phyloP scores from a whole-genome alignment of 306 rosid species.

The Prunus salicina region DNA sequence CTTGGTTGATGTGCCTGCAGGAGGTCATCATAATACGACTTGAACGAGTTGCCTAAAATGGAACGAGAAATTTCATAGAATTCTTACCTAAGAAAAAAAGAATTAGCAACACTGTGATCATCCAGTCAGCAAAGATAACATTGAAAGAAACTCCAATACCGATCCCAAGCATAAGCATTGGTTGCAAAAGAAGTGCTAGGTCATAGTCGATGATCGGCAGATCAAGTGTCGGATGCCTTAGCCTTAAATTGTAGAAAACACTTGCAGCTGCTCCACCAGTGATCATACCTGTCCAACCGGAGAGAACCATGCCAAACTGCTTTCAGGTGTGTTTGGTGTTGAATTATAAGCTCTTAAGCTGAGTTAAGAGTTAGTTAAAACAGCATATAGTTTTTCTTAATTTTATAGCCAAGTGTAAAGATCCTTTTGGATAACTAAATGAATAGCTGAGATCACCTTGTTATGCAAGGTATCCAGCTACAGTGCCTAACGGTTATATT shows the following conservation, averaged over 20 bases:
- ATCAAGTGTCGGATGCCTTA: conserved; percentile 68
- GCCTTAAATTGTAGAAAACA: conserved; percentile 63
- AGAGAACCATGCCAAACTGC: not conserved
- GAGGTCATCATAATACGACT: not conserved
- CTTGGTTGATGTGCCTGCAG: conserved; percentile 67
- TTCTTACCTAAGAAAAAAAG: conserved; percentile 59
- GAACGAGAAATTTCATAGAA: not conserved
- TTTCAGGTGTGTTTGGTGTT: not conserved
- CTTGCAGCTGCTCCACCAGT: conserved; percentile 73
- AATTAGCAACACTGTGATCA: conserved; percentile 66
- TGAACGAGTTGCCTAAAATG: not conserved
- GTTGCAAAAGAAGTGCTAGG: conserved; percentile 73
- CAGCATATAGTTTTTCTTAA: too few relatives aligned
- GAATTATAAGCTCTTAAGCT: too few relatives aligned
- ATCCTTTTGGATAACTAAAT: too few relatives aligned
- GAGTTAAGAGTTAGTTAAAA: too few relatives aligned
- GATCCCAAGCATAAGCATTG: conserved; percentile 86
- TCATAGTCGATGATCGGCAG: conserved; percentile 78
- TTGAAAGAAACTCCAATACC: conserved; percentile 78
- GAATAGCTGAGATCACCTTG: too few relatives aligned
- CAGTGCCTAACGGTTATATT: too few relatives aligned
- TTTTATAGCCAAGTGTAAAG: too few relatives aligned
- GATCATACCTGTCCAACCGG: conserved; percentile 60
- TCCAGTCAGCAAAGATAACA: conserved; percentile 79
- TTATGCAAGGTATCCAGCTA: too few relatives aligned